Percentiles rank a stretch among this genome's conserved stretches.
Conservation (phyloP, 2,329 filamentous ascomycete species). For the Xylaria sp. region DNA sequence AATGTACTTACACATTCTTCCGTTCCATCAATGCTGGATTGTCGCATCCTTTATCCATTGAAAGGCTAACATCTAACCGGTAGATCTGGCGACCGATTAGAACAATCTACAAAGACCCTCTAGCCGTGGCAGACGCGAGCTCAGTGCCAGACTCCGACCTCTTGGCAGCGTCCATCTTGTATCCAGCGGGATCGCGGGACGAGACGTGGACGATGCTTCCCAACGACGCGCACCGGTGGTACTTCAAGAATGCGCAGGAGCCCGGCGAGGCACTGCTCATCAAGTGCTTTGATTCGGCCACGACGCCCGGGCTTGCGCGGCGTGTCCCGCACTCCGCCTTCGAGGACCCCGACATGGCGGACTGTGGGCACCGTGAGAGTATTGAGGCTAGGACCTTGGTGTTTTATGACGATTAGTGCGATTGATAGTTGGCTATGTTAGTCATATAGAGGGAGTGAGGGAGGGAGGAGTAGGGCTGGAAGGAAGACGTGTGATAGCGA, state of each 20-base stretch:
- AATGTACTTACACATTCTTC: conserved; percentile 36
- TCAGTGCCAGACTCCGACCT: conserved; percentile 54
- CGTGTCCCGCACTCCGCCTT: conserved; percentile 66
- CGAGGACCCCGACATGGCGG: conserved; percentile 57
- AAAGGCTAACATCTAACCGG: conserved; percentile 18
- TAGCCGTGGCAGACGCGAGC: conserved; percentile 53
- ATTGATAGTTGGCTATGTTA: neutral
- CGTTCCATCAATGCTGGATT: neutral
- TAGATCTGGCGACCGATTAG: conserved; percentile 60
- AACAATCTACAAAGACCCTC: conserved; percentile 56
- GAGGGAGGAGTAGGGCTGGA: neutral
- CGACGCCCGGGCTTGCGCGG: conserved; percentile 57
- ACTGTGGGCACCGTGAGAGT: conserved; percentile 59
- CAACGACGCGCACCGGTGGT: conserved; percentile 58
- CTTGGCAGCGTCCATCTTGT: conserved; percentile 51
- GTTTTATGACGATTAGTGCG: conserved; percentile 53
- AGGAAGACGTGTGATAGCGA: neutral
- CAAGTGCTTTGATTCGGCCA: conserved; percentile 67
- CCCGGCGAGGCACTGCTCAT: conserved; percentile 64
- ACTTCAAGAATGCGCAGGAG: conserved; percentile 60
- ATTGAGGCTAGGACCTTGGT: conserved; percentile 65
- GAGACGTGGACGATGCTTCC: conserved; percentile 54
- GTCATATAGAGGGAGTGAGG: neutral
- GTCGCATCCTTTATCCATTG: neutral
- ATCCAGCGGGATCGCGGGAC: conserved; percentile 46